Percentiles rank a stretch among this genome's conserved stretches.
phyloP scores from a whole-genome alignment of 1,284 basidiomycete genomes.

The Stygiomarasmius scandens region DNA sequence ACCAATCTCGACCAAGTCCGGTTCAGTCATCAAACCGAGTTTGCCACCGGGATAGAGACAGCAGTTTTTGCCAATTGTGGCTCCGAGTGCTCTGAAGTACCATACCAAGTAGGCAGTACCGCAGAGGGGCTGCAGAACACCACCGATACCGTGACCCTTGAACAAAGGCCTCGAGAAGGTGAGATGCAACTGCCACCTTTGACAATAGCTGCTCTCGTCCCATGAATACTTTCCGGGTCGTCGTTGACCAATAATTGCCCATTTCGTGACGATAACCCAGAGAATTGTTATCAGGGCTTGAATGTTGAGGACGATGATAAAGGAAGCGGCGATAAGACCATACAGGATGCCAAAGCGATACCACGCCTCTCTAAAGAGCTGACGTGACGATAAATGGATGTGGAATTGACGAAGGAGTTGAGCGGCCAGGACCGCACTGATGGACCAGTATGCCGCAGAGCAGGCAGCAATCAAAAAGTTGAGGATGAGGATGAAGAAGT shows the following conservation, averaged over 20 bases:
- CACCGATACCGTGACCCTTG: slow-evolving; percentile 42
- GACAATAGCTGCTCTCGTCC: slow-evolving; percentile 49
- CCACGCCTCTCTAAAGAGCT: slow-evolving; percentile 36
- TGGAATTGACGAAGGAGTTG: slow-evolving; percentile 37
- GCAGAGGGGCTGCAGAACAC: slow-evolving; percentile 39
- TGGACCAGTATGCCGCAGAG: slow-evolving; percentile 46
- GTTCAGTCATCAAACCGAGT: slow-evolving; percentile 45
- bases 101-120: slow-evolving; percentile 46
- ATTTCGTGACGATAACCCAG: slow-evolving; percentile 44
- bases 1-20: slow-evolving; percentile 46
- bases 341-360: slow-evolving; percentile 40
- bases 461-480: slow-evolving; percentile 35
- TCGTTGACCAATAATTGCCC: slow-evolving; percentile 42
- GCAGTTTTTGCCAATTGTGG: slow-evolving; percentile 45
- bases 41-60: slow-evolving; percentile 41
- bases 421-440: slow-evolving; percentile 40
- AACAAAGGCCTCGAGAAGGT: slow-evolving; percentile 36
- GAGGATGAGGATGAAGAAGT: slow-evolving; percentile 37
- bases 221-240: slow-evolving; percentile 41
- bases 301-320: slow-evolving; percentile 37
- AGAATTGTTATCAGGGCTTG: slow-evolving; percentile 38
- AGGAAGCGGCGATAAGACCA: slow-evolving; percentile 37
- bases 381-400: slow-evolving; percentile 28
- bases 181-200: slow-evolving; percentile 49
- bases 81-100: slow-evolving; percentile 43